Conservation (phyloP, 2,329 filamentous ascomycete genomes). For the Nannizziopsis arthrosporioides region DNA sequence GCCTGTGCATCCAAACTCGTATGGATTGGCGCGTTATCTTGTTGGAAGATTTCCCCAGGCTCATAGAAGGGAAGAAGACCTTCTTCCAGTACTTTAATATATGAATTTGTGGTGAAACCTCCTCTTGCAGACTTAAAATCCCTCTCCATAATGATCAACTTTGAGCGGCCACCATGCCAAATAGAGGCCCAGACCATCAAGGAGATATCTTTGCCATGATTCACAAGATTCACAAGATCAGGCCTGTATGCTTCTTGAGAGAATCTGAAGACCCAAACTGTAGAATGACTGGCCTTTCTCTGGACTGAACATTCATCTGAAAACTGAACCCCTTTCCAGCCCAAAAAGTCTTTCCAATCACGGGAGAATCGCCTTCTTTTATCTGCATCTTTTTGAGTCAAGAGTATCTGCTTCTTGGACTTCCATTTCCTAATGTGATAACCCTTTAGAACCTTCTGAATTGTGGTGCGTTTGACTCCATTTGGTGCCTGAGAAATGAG, state of each 20-base stretch:
- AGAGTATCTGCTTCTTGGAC: background rate
- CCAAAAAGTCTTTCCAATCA: background rate
- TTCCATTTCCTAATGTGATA: background rate
- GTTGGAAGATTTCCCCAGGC: conserved; percentile 10
- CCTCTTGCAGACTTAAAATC: background rate
- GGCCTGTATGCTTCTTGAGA: background rate
- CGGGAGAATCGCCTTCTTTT: background rate
- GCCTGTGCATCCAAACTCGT: background rate
- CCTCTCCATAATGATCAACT: conserved; percentile 8
- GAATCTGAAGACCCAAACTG: conserved; percentile 5
- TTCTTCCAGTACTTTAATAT: conserved; percentile 3
- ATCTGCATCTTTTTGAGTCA: background rate
- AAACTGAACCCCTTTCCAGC: background rate
- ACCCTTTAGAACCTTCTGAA: background rate
- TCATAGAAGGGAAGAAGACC: background rate
- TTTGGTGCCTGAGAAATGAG: background rate
- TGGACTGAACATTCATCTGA: conserved; percentile 13
- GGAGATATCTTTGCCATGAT: conserved; percentile 5
- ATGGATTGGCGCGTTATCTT: conserved; percentile 15
- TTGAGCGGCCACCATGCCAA: background rate
- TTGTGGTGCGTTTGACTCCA: background rate
- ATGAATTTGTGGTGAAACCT: conserved; percentile 4
- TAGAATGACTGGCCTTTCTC: conserved; percentile 1
- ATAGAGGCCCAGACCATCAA: conserved; percentile 11
- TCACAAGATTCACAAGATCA: conserved; percentile 8